Percentiles rank a stretch among this genome's conserved stretches.
Conservation (phyloP, 2,329 filamentous ascomycete species). For the Fusarium drepaniforme region DNA sequence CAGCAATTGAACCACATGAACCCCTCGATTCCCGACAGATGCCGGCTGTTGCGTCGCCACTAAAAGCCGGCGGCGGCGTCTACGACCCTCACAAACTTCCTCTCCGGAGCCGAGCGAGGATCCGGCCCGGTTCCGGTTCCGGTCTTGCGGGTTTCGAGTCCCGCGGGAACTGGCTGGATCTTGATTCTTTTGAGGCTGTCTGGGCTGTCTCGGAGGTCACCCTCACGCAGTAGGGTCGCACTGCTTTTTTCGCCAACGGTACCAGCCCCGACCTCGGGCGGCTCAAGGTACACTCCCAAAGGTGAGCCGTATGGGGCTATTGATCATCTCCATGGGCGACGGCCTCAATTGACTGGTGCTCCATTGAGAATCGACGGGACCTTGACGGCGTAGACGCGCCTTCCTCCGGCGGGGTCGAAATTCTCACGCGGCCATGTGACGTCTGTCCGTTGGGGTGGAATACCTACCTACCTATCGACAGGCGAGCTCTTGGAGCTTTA, state of each 20-base stretch:
- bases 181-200: conserved; percentile 6
- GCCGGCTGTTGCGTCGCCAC: conserved; percentile 21
- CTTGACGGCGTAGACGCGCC: conserved; percentile 7
- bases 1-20: conserved; percentile 24
- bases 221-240: conserved; percentile 2
- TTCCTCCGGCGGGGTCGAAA: conserved; percentile 33
- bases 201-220: not conserved
- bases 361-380: not conserved
- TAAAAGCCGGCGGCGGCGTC: conserved; percentile 30
- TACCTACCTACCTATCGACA: not conserved
- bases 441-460: conserved; percentile 19
- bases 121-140: conserved; percentile 43
- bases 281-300: conserved; percentile 9
- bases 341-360: not conserved
- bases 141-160: conserved; percentile 11
- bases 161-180: not conserved
- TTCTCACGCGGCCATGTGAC: conserved; percentile 41
- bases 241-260: not conserved
- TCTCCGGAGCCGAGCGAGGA: conserved; percentile 13
- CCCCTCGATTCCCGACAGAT: conserved; percentile 40
- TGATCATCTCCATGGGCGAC: not conserved
- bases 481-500: conserved; percentile 31
- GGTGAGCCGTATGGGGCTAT: conserved; percentile 1
- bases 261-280: conserved; percentile 37
- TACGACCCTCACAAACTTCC: not conserved